phyloP scores from a whole-genome alignment of 129 eudicot genomes.

The Heracleum sosnowskyi region DNA sequence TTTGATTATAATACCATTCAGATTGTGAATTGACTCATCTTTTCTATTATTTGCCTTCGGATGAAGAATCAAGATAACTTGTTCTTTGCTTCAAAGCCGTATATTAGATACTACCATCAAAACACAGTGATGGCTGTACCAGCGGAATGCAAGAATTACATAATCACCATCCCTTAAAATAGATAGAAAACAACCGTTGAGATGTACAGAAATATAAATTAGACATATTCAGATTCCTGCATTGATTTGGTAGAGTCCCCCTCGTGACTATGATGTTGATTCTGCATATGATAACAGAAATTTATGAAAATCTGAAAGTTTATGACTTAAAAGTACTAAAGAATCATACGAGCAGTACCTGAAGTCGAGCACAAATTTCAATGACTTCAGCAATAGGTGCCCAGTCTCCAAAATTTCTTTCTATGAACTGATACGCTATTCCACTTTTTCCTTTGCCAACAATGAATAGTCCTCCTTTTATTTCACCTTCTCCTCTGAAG shows the following conservation, averaged over 20 bases:
- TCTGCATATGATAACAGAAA: constrained; percentile 29
- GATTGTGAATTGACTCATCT: neutral
- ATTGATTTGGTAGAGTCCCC: constrained; percentile 27
- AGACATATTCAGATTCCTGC: constrained; percentile 20
- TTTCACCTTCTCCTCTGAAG: constrained; percentile 82
- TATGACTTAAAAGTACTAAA: neutral
- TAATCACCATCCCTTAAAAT: neutral
- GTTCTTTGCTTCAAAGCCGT: too few species aligned
- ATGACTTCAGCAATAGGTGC: constrained; percentile 73
- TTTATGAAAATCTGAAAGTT: constrained; percentile 7
- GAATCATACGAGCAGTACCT: constrained; percentile 32
- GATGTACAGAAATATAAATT: neutral
- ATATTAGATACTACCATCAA: too few species aligned
- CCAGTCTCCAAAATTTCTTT: constrained; percentile 84
- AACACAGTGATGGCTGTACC: too few species aligned
- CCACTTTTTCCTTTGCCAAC: constrained; percentile 73
- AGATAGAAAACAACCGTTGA: neutral
- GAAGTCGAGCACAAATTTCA: constrained; percentile 50
- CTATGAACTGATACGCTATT: constrained; percentile 77
- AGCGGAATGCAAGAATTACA: neutral
- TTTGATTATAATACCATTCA: constrained; percentile 2
- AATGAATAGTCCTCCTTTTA: constrained; percentile 77
- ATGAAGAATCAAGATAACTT: neutral
- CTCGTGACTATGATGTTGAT: constrained; percentile 26
- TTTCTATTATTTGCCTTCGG: neutral